Evolutionary conservation across 495 filamentous ascomycete genomes (phyloP).

Genomic region (Xylaria sp.): DNA sequence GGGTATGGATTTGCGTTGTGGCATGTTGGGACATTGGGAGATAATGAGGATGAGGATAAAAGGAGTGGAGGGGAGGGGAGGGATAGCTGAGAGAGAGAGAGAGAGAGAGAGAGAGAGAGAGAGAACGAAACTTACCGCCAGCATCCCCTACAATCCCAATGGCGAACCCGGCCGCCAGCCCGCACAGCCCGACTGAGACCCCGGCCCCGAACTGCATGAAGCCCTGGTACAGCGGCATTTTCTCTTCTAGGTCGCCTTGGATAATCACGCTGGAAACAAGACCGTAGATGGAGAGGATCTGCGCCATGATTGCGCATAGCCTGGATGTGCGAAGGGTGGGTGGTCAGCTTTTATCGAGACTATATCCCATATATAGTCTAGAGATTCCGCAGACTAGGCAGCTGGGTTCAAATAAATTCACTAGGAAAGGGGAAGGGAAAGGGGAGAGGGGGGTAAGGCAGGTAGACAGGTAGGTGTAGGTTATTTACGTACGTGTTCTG

Average conservation of each 20-base stretch:
- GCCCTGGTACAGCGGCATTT: conserved; percentile 53
- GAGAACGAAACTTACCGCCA: conserved; percentile 53
- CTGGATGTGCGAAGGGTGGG: conserved; percentile 37
- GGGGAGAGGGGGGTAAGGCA: conserved; percentile 75
- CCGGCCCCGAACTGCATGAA: conserved; percentile 57
- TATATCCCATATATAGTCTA: conserved; percentile 49
- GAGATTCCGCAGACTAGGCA: conserved; percentile 56
- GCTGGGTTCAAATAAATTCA: not conserved
- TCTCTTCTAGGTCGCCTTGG: conserved; percentile 50
- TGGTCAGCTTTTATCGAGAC: not conserved
- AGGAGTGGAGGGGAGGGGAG: not conserved
- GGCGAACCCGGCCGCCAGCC: conserved; percentile 86
- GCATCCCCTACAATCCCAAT: conserved; percentile 92
- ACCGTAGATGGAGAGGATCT: conserved; percentile 73
- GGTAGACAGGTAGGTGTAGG: conserved; percentile 39
- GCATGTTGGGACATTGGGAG: too few species aligned
- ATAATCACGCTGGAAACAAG: conserved; percentile 58
- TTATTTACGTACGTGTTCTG: conserved; percentile 64
- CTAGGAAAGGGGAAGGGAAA: conserved; percentile 81
- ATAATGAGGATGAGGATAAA: too few species aligned
- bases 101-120: not conserved
- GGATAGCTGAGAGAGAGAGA: not conserved
- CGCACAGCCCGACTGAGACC: conserved; percentile 54
- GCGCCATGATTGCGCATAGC: conserved; percentile 76
- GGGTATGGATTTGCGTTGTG: too few species aligned